Conservation (phyloP, 2,329 filamentous ascomycete species). For the Biscogniauxia mediterranea region DNA sequence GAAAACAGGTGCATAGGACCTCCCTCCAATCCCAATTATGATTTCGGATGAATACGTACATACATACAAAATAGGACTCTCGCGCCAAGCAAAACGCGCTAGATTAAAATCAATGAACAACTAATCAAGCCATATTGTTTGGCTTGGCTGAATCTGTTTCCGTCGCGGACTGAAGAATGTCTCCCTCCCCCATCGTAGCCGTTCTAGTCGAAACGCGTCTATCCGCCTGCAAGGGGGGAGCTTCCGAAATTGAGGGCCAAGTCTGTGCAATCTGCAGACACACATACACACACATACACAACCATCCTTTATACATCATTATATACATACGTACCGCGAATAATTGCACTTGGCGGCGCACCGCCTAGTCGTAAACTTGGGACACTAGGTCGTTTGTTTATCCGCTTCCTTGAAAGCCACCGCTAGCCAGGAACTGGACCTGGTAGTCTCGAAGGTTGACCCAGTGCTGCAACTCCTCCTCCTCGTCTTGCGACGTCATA, state of each 20-base stretch:
- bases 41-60: background rate
- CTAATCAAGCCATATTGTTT: background rate
- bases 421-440: constrained; percentile 65
- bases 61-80: background rate
- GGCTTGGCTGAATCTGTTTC: no score
- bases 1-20: no score
- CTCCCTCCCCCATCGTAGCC: no score
- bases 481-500: constrained; percentile 62
- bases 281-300: no score
- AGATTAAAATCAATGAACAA: background rate
- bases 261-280: no score
- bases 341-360: background rate
- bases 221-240: no score
- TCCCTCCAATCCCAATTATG: no score
- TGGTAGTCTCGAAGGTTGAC: constrained; percentile 78
- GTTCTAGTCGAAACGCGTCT: no score
- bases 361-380: background rate
- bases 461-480: constrained; percentile 75
- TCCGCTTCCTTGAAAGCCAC: constrained; percentile 45
- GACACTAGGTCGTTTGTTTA: background rate
- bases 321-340: background rate
- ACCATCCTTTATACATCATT: no score
- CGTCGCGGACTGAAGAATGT: no score
- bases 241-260: no score
- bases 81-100: background rate